phyloP scores from a whole-genome alignment of 1,284 basidiomycete genomes.

The Cryptococcus sp. region DNA sequence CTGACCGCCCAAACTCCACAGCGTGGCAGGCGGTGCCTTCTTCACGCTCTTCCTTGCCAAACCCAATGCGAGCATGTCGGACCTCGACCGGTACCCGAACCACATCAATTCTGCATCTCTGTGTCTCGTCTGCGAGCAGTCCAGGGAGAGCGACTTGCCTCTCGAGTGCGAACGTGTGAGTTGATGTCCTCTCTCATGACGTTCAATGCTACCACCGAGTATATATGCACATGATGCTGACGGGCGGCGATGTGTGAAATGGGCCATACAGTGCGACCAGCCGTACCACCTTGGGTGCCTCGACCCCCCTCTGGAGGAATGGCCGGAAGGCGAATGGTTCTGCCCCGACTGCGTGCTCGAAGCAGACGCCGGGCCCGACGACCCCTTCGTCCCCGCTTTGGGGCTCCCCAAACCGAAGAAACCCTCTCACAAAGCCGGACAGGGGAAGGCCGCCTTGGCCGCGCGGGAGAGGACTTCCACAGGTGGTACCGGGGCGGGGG shows the following conservation, averaged over 20 bases:
- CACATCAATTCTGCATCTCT: slow-evolving; percentile 65
- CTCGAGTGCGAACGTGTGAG: slow-evolving; percentile 82
- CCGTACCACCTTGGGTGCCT: slow-evolving; percentile 84
- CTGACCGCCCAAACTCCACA: slow-evolving; percentile 35
- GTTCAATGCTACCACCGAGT: not conserved
- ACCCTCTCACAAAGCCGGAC: not conserved
- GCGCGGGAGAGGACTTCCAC: not conserved
- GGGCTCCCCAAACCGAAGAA: slow-evolving; percentile 5
- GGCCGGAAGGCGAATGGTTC: slow-evolving; percentile 93
- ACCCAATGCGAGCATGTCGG: slow-evolving; percentile 65
- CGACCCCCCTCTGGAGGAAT: slow-evolving; percentile 65
- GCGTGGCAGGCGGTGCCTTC: slow-evolving; percentile 78
- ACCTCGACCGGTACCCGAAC: slow-evolving; percentile 68
- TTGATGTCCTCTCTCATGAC: not conserved
- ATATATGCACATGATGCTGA: not conserved
- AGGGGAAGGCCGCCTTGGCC: not conserved
- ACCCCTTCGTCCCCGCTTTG: slow-evolving; percentile 8
- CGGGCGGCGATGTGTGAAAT: not conserved
- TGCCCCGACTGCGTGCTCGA: slow-evolving; percentile 62
- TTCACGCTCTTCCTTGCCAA: slow-evolving; percentile 75
- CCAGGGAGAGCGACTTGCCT: slow-evolving; percentile 63
- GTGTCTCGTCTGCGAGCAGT: slow-evolving; percentile 69
- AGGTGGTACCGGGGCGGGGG: not conserved
- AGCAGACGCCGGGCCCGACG: slow-evolving; percentile 16
- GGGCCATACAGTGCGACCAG: slow-evolving; percentile 67